A percentile compares a stretch with the other conserved stretches of the same genome.
Conservation (phyloP, 345 rosid genomes). For the Salix suchowensis region DNA sequence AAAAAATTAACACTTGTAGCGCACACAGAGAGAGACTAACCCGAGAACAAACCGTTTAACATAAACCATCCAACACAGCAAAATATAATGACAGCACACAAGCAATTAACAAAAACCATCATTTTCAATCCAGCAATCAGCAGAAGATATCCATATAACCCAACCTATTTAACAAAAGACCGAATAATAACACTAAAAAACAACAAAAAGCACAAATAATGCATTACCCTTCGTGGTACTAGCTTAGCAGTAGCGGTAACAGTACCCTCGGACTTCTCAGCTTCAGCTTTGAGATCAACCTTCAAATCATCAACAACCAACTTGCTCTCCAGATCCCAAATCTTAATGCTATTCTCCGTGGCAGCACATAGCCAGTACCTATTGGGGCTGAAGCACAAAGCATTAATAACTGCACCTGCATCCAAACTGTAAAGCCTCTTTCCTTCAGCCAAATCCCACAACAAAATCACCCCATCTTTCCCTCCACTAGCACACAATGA, state of each 20-base stretch:
- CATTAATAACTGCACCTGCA: slow-evolving; percentile 70
- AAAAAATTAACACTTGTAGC: neutral
- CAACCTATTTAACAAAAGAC: neutral
- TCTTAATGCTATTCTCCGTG: slow-evolving; percentile 86
- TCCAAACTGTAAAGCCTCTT: slow-evolving; percentile 86
- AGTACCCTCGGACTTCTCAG: slow-evolving; percentile 66
- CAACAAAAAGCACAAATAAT: neutral
- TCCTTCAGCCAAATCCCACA: slow-evolving; percentile 98
- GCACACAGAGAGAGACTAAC: too few relatives aligned
- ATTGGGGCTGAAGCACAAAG: slow-evolving; percentile 91
- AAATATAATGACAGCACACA: neutral
- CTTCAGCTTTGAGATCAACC: slow-evolving; percentile 95
- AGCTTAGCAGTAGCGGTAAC: slow-evolving; percentile 34
- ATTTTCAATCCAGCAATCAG: too few relatives aligned
- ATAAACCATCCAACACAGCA: neutral
- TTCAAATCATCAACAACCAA: slow-evolving; percentile 88
- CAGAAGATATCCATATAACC: neutral
- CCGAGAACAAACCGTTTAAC: neutral
- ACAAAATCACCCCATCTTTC: slow-evolving; percentile 78
- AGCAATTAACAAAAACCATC: too few relatives aligned
- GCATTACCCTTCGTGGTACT: slow-evolving; percentile 52
- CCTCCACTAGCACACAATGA: slow-evolving; percentile 95
- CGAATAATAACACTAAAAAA: neutral
- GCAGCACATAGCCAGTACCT: slow-evolving; percentile 99
- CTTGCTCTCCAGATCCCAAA: slow-evolving; percentile 99